phyloP scores from a whole-genome alignment of 2,329 filamentous ascomycete species.

The Cladorrhinum sp. region DNA sequence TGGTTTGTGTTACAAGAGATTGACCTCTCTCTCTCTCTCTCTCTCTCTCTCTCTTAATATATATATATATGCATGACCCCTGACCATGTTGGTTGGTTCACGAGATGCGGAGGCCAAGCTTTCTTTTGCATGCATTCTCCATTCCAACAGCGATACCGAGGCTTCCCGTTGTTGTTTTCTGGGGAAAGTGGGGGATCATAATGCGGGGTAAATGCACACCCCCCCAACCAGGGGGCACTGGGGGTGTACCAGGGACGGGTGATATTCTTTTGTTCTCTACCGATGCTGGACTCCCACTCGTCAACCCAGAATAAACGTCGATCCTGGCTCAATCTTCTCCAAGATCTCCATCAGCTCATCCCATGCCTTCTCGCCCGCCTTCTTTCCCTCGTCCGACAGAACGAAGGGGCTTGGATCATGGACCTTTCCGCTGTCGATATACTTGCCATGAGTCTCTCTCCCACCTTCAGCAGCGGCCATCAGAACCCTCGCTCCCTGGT shows the following conservation, averaged over 20 bases:
- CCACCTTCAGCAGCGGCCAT: conserved; percentile 28
- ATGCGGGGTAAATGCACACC: background rate
- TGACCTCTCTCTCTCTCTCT: no score
- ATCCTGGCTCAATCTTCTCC: conserved; percentile 41
- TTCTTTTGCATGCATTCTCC: no score
- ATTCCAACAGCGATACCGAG: no score
- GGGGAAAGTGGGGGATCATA: background rate
- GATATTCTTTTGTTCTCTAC: background rate
- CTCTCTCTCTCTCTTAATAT: no score
- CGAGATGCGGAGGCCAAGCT: no score
- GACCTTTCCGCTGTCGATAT: conserved; percentile 37
- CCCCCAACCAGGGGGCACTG: no score
- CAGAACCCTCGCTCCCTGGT: conserved; percentile 20
- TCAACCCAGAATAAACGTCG: background rate
- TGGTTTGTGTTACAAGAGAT: no score
- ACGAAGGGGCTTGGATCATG: conserved; percentile 32
- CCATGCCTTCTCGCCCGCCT: conserved; percentile 38
- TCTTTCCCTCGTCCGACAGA: conserved; percentile 36
- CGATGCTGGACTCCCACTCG: no score
- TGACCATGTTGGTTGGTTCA: no score
- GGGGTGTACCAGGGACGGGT: no score
- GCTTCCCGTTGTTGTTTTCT: background rate
- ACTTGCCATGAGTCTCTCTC: conserved; percentile 39
- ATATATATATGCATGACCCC: background rate
- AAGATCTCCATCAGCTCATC: conserved; percentile 42